Evolutionary conservation across 441 rosid genomes (phyloP), one percentile per base, ranked within the genome.

Genomic region (Breynia disticha): DNA sequence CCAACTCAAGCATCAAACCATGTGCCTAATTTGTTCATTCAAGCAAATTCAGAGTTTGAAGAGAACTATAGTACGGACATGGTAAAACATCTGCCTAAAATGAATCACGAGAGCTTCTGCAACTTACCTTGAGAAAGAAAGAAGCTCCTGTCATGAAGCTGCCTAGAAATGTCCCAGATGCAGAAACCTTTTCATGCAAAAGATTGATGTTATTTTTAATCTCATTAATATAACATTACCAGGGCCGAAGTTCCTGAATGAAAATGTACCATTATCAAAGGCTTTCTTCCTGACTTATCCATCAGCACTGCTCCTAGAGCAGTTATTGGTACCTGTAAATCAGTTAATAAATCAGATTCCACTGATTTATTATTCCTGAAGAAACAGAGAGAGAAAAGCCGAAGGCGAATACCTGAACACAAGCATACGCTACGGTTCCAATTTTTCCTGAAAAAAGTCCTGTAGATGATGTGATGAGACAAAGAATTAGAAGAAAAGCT

Each of bases 211-310:
- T 53, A 13, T 9, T 35, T 20, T 17, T 19, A 17, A 35, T 35
- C 39, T 52, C 16, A 45, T 2, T 16, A 1, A 44, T 14, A 18
- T 35, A 16, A 21, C 19, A 12, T 28, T 32, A 16, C 16, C 13
- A 5, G 41, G 49, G 35, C 38, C 35, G 32, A 19, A 51, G 13
- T 15, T 28, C 53, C 13, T 57, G 19, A 19, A 9, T 8, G n/a
- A 46, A 17, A 16, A 52, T 28, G 39, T 74, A 90, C 98, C 98
- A 91, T 82, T 10, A 83, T 78, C 15, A 91, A 80, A 49, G 94
- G 95, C 28, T 89, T 75, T 78, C 98, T 84, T 67, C 96, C 98
- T 46, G 79, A 70, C 57, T 61, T 87, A 70, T 90, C 98, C 61
- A 85, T 78, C 63, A 85, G 60, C 37, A 83, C 15, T 56, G 96